Evolutionary conservation across 352 stramenopile species (phyloP), one percentile per base, ranked within the genome.

Genomic region (Halophytophthora polymorphica): DNA sequence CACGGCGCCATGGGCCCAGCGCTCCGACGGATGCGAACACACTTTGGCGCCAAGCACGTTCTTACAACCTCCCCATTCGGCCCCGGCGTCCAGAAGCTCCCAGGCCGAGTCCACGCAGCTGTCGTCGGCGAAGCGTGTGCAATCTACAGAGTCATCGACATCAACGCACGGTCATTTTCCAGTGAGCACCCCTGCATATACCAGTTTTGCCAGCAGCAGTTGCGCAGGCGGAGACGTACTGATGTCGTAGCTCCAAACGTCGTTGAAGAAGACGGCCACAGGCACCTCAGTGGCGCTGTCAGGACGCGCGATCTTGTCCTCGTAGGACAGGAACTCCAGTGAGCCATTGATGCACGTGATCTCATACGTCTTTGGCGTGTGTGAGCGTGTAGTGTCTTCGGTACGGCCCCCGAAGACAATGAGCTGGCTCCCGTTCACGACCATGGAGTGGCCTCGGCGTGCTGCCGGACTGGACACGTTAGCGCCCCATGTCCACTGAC

Each of bases 211-310:
- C 23, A 37, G 25, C 25, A 31, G 25, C 8, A 10, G 4, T 10
- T 8, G 25, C 25, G 25, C 4, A 31, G 25, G 8, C 25, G 4
- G 25, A 31, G 31, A 47, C 47, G 55, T 47, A 89, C 83, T 91
- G 17, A 97, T 87, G 45, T 98, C 83, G 69, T 98, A 98, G 56
- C 82, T 84, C 95, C 95, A 99, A 29, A 98, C 74, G 61, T 99
- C 95, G 56, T 99, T 99, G 74, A 96, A 97, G 28, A 90, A 95
- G 29, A 96, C 73, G 13, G 86, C 90, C 17, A 97, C 86, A 18
- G 70, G 75, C 12, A 97, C 83, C 2, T 70, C 62, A 2, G 71
- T 67, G 21, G 34, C 53, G 31, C 86, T 65, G 10, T 46, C 62
- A 3, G 58, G 53, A 15, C 77, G 78, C 5, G 71, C 61, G 35